Conservation (phyloP, 1,139 yeast species). For the Ashbya aceris region DNA sequence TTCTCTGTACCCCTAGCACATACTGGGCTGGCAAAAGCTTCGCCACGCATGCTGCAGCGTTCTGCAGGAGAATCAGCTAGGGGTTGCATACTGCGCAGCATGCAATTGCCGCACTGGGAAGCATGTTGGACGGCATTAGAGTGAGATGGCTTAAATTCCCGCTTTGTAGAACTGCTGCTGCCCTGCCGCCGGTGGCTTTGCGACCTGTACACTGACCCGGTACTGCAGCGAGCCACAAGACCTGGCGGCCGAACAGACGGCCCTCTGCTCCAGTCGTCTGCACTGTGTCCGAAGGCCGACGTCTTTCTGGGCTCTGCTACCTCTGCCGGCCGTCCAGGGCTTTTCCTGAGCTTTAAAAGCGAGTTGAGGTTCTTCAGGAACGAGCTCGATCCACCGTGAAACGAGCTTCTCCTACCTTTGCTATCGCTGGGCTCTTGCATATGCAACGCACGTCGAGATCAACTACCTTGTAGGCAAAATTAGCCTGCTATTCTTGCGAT, state of each 20-base stretch:
- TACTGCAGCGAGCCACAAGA: neutral
- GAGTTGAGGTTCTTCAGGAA: conserved; percentile 1
- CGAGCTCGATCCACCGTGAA: neutral
- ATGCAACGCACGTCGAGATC: too few species aligned
- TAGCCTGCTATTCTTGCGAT: too few species aligned
- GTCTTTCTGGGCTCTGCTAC: neutral
- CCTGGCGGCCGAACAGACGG: too few species aligned
- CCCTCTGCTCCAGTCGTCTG: too few species aligned
- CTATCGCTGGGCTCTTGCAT: neutral
- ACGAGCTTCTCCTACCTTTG: neutral
- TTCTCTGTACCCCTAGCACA: too few species aligned
- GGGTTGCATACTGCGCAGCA: neutral
- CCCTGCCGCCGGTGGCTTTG: neutral
- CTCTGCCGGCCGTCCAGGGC: neutral
- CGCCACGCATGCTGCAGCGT: too few species aligned
- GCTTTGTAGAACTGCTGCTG: neutral
- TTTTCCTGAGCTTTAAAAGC: neutral
- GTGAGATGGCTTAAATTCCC: conserved; percentile 1
- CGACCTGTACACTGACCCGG: neutral
- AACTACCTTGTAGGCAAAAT: too few species aligned
- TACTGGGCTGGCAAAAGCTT: too few species aligned
- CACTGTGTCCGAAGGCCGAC: neutral
- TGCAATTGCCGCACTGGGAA: neutral
- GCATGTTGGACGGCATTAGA: neutral
- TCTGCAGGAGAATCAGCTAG: neutral